Conservation (phyloP, 73 alveolate genomes). For the Tetrahymena borealis region DNA sequence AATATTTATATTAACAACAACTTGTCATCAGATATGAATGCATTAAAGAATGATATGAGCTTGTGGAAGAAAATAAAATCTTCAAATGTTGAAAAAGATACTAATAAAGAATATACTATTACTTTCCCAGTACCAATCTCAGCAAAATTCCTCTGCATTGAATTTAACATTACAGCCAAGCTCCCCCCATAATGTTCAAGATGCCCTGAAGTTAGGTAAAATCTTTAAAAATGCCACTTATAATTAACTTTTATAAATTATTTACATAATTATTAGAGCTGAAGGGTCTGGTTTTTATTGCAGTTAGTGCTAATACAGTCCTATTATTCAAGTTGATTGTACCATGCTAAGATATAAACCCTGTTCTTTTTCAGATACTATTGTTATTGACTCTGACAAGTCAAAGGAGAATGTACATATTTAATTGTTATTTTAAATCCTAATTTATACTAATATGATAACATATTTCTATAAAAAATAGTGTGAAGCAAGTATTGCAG, state of each 20-base stretch:
- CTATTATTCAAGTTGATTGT: neutral
- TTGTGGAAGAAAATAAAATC: neutral
- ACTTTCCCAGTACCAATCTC: neutral
- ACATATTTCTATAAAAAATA: neutral
- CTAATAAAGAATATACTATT: neutral
- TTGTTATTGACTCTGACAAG: neutral
- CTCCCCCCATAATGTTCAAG: neutral
- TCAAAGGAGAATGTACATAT: neutral
- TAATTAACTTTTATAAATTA: neutral
- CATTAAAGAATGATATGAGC: neutral
- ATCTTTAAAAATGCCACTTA: neutral
- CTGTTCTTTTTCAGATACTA: neutral
- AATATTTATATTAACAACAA: neutral
- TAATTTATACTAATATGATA: too few relatives aligned
- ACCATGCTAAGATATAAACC: neutral
- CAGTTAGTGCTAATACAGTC: neutral
- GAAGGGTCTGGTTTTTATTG: neutral
- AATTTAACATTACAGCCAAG: neutral
- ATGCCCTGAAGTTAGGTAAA: neutral
- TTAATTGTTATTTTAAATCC: too few relatives aligned
- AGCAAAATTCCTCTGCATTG: neutral
- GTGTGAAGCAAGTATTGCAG: neutral
- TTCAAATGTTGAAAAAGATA: neutral
- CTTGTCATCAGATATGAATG: neutral
- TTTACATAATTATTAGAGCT: neutral